These are phyloP conservation scores for Podospora fimiseda DNA, from an alignment of 495 filamentous ascomycete species.

Conservation along the genomic window DNA sequence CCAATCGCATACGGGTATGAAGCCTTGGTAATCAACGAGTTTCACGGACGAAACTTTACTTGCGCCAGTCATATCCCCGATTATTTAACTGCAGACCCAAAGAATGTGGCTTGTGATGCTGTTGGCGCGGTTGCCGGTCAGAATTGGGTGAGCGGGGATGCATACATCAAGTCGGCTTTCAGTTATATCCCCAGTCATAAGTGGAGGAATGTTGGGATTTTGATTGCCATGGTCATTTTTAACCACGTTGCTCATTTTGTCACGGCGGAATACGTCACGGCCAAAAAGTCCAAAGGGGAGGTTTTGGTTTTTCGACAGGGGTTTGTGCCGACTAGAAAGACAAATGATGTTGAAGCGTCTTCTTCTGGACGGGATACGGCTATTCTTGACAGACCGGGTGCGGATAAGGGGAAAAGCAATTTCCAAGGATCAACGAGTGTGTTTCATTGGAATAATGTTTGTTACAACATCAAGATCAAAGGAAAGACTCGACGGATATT, in stretches of 20 bases:
- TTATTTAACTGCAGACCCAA: conserved; percentile 21
- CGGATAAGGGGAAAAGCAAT: background rate
- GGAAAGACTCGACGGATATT: conserved; percentile 53
- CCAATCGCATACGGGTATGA: conserved; percentile 74
- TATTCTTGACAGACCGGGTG: too few relatives aligned
- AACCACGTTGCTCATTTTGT: conserved; percentile 62
- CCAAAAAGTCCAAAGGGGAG: conserved; percentile 7
- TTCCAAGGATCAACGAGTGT: conserved; percentile 8
- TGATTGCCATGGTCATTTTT: conserved; percentile 59
- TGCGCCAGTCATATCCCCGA: conserved; percentile 41
- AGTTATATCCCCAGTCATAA: conserved; percentile 55
- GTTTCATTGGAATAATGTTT: conserved; percentile 68
- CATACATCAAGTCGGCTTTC: conserved; percentile 53
- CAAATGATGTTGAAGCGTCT: conserved; percentile 29
- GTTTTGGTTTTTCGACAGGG: conserved; percentile 24
- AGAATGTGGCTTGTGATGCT: conserved; percentile 47
- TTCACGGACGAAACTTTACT: conserved; percentile 42
- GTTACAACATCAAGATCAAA: conserved; percentile 71
- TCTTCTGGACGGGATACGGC: too few relatives aligned
- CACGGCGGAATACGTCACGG: conserved; percentile 47
- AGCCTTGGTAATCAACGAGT: conserved; percentile 60
- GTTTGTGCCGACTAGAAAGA: conserved; percentile 17
- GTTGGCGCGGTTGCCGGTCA: conserved; percentile 43
- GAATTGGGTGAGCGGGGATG: conserved; percentile 47
- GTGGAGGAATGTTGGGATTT: conserved; percentile 73